Evolutionary conservation across 495 filamentous ascomycete species (phyloP), one percentile per base, ranked within the genome.

Genomic region (Jackrogersella minutella): DNA sequence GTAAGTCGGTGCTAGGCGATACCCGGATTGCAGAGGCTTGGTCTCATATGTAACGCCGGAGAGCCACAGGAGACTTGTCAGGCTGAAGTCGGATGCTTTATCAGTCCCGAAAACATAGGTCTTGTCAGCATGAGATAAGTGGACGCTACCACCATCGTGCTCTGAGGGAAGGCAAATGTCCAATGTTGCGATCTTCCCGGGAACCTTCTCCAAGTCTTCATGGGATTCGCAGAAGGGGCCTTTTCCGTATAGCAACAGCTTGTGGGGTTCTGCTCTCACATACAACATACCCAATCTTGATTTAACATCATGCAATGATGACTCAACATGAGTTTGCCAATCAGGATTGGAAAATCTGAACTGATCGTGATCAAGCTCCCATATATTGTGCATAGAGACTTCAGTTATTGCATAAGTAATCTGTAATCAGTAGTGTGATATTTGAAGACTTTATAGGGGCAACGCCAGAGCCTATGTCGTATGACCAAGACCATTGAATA

Each of bases 31-130:
- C 1, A 88, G 76, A 0, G 76, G 79, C 16, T 75, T 77, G 31
- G 85, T 73, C 66, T 82, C 82, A 62, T 86, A 84, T 5, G 66
- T 74, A 16, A 86, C 81, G 62, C 86, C 82, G 0, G 81, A 75
- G 68, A 80, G 78, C 84, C 81, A 86, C 8, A 82, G 78, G 4
- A 81, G 64, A 49, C 75, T 80, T 7, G 79, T 79, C 11, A 73
- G 68, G 19, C 72, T 73, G 43, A 67, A 73, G 5, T 36, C 36
- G 13, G 62, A 70, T 5, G 69, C 77, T 19, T 77, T 62, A 5
- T 78, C 82, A 1, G 77, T 79, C 9, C 69, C 40, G 28, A 85
- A 79, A 0, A 62, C 62, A n/a, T 76, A 66, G 13, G 62, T 73
- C 39, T 80, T 26, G 10, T 65, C 73, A 19, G 63, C 69, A 66